Base-by-base conservation (phyloP, 208 protist species). In the Trypanosoma theileri region DNA sequence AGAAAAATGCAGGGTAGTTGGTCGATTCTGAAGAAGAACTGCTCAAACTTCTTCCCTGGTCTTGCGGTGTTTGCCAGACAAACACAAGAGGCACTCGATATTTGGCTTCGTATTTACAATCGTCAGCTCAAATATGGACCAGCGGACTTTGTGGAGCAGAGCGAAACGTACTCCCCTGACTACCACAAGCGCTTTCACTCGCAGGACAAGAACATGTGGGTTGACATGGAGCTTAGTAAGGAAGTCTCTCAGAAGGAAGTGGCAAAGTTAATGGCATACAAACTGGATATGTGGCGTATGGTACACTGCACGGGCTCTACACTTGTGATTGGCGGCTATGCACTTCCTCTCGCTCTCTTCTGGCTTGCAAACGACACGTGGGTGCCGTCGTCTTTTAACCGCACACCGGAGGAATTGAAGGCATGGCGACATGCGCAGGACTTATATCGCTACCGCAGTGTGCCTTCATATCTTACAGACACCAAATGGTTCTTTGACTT, bases 151-250 rank as follows among this genome's bases (percentile, higher is more conserved):
- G 68, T 80, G 45, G 88, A 96, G 60, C 86, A 94, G 71, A 76
- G 69, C 41, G 91, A 96, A 75, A 69, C 70, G 41, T 96, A 86
- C 77, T 84, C 79, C 21, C 81, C 82, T 13, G 88, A 92, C 71
- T 94, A 90, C 81, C 92, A 86, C 83, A 96, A 96, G 79, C 81
- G 87, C 28, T 86, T 86, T 62, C 80, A 86, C 73, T 88, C 75
- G 12, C 88, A 96, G 71, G 79, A 91, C 35, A 93, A 93, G 73
- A 96, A 96, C 79, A 90, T 96, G 84, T 96, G 89, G 89, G 88
- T 96, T 24, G 92, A 96, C 74, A 93, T 72, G 81, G 81, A 86
- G 65, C 89, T 96, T 74, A 91, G 82, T 63, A 84, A 87, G 69
- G 81, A 83, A 65, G 89, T 96, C 26, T 88, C 85, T 35, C 89